phyloP scores from a whole-genome alignment of 192 early-diverging fungal species.

The Coemansia guatemalensis region DNA sequence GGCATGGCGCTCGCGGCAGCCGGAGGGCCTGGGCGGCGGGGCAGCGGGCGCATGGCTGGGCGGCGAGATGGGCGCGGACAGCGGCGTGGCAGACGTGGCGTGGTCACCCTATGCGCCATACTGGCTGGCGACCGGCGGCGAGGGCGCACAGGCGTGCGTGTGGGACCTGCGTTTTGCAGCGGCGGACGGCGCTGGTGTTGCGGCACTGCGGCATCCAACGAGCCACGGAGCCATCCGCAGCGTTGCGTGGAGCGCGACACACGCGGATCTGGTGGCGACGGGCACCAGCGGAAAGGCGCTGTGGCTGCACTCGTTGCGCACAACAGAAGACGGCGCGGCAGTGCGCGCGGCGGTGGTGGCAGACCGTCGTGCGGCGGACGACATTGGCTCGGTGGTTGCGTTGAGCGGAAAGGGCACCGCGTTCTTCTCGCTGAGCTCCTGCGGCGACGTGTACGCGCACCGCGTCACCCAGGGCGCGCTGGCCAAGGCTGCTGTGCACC shows the following conservation, averaged over 20 bases:
- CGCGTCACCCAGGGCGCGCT: constrained; percentile 24
- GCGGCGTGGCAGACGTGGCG: constrained; percentile 35
- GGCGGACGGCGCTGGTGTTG: constrained; percentile 37
- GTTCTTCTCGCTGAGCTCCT: constrained; percentile 46
- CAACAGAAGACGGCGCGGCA: constrained; percentile 1
- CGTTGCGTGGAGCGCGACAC: constrained; percentile 68
- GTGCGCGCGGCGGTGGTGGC: constrained; percentile 17
- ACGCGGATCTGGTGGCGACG: constrained; percentile 62
- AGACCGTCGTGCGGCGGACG: constrained; percentile 38
- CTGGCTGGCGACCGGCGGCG: constrained; percentile 68
- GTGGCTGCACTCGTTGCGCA: constrained; percentile 57
- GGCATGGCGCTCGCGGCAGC: constrained; percentile 56
- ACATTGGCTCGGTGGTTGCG: constrained; percentile 40
- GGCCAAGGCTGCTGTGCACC: neutral
- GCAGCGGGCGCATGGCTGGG: constrained; percentile 8
- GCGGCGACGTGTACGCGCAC: constrained; percentile 50
- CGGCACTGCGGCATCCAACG: constrained; percentile 31
- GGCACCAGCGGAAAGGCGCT: constrained; percentile 59
- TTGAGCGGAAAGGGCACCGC: constrained; percentile 31
- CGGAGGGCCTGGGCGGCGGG: neutral
- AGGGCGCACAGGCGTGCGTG: constrained; percentile 59
- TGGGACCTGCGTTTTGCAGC: constrained; percentile 71
- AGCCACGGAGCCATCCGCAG: constrained; percentile 27
- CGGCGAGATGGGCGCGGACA: neutral
- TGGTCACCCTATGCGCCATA: constrained; percentile 78